Evolutionary conservation across 805 yeast genomes (phyloP).

Genomic region (Spathaspora girioi): DNA sequence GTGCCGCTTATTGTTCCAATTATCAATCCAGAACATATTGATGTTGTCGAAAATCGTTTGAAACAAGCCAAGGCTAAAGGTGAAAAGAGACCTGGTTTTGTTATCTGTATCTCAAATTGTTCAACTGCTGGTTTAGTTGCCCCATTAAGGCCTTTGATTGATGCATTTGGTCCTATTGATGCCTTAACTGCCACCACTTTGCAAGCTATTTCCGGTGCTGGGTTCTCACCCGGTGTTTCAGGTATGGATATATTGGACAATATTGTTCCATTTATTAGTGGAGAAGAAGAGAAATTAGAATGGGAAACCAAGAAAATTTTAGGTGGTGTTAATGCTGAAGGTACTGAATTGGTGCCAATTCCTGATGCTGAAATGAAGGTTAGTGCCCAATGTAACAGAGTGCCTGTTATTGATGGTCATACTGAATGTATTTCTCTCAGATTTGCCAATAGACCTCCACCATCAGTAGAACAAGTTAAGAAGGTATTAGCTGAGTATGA

Average conservation of each 20-base stretch:
- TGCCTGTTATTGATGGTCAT: conserved; percentile 96
- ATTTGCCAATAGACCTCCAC: conserved; percentile 80
- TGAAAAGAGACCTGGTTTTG: conserved; percentile 67
- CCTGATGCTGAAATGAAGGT: conserved; percentile 73
- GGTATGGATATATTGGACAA: conserved; percentile 94
- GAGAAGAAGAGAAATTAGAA: conserved; percentile 98
- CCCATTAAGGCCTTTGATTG: conserved; percentile 91
- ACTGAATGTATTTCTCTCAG: conserved; percentile 89
- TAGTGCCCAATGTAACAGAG: conserved; percentile 95
- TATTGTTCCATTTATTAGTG: conserved; percentile 89
- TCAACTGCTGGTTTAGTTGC: conserved; percentile 98
- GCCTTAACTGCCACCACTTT: conserved; percentile 84
- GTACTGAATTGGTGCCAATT: conserved; percentile 53
- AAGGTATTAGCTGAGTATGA: conserved; percentile 64
- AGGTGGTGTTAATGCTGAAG: conserved; percentile 56
- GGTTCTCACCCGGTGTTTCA: conserved; percentile 95
- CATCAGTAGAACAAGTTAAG: conserved; percentile 79
- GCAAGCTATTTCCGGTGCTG: conserved; percentile 98
- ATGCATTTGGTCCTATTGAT: conserved; percentile 85
- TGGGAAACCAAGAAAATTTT: conserved; percentile 97
- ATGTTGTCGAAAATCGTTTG: conserved; percentile 60
- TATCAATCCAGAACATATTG: conserved; percentile 87
- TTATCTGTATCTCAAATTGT: conserved; percentile 95
- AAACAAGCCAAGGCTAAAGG: conserved; percentile 53
- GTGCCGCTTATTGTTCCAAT: conserved; percentile 96